Evolutionary conservation across 192 early-diverging fungal species (phyloP).

Genomic region (Ambispora gerdemannii): DNA sequence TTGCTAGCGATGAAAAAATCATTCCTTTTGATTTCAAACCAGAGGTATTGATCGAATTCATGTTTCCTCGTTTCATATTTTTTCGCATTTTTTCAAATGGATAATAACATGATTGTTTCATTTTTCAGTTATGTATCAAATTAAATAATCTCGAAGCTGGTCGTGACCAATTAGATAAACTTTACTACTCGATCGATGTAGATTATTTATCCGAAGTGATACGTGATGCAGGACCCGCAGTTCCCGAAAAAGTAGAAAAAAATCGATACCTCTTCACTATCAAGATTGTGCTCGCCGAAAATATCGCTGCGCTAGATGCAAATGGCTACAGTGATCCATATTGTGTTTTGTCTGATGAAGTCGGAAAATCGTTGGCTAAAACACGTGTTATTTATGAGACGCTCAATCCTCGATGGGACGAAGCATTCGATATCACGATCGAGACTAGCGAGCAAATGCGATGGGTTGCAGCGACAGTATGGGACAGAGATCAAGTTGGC

Average conservation of each 20-base stretch:
- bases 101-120: neutral
- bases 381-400: constrained; percentile 62
- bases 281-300: constrained; percentile 65
- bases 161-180: constrained; percentile 44
- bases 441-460: constrained; percentile 40
- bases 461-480: constrained; percentile 40
- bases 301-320: constrained; percentile 57
- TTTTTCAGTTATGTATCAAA: constrained; percentile 51
- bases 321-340: constrained; percentile 63
- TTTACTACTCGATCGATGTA: constrained; percentile 57
- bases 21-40: constrained; percentile 50
- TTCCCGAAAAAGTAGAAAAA: constrained; percentile 34
- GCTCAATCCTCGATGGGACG: constrained; percentile 78
- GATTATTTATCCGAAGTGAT: constrained; percentile 49
- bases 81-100: neutral
- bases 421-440: constrained; percentile 67
- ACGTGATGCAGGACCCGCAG: constrained; percentile 31
- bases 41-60: constrained; percentile 35
- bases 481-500: constrained; percentile 54
- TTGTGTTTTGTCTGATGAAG: constrained; percentile 56
- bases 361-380: constrained; percentile 44
- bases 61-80: neutral
- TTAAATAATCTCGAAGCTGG: constrained; percentile 60
- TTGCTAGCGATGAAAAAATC: constrained; percentile 34
- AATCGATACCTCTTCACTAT: constrained; percentile 59